Evolutionary conservation across 176 grass and related monocot species (phyloP), one percentile per base, ranked within the genome.

Genomic region (Eragrostis curvula): DNA sequence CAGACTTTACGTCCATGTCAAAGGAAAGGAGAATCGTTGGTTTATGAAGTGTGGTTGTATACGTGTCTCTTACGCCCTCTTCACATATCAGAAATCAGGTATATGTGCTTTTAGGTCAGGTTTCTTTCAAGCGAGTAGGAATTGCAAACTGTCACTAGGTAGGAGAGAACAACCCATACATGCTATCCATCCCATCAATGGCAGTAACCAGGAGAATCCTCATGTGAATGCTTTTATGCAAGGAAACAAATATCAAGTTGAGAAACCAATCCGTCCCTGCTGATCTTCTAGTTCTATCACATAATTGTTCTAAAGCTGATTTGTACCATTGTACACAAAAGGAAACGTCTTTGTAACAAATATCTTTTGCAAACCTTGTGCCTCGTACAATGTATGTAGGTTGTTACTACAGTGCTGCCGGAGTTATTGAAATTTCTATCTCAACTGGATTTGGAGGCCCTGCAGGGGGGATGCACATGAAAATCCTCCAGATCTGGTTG

Each of bases 381-480:
- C 57, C 18, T 12, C 5, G 68, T 70, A 77, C 73, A 78, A 40
- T 49, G 51, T 25, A 60, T 58, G 17, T 59, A 40, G 72, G 51
- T 40, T 77, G 25, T 77, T 47, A 24, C 20, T 11, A 9, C 52
- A 6, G 39, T 40, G 23, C 61, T 57, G 5, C 13, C 45, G 4
- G 23, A 4, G 29, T 24, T 41, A 10, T 74, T 65, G 40, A 39
- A 23, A 77, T 68, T 69, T 77, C 29, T 36, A 77, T 60, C 7
- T 27, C 51, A 63, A 21, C 14, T 52, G 53, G 66, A 78, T 63
- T 62, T 71, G n/a, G 42, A 78, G 52, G 14, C 24, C 42, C 52
- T 62, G 73, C 73, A 58, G 43, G 82, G 74, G 82, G 74, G 83
- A 71, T 52, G 83, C 74, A 85, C 66, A 74, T 62, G 74, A 43